phyloP scores from a whole-genome alignment of 2,329 filamentous ascomycete genomes.

The Lasiodiplodia gonubiensis region DNA sequence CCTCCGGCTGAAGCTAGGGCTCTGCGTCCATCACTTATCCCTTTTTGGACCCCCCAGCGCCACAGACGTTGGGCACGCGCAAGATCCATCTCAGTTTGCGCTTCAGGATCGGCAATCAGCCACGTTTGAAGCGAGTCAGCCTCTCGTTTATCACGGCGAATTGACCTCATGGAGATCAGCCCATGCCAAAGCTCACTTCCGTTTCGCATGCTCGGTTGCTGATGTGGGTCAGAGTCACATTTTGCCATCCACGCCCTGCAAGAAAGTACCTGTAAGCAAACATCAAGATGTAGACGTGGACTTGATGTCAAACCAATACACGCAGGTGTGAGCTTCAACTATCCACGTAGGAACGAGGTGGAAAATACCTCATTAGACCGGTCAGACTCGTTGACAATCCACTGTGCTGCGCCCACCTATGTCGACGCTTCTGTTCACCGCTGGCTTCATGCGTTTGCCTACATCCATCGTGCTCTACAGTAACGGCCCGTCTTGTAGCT shows the following conservation, averaged over 20 bases:
- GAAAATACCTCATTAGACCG: too few relatives aligned
- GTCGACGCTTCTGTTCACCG: too few relatives aligned
- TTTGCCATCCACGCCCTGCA: neutral
- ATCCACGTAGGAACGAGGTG: too few relatives aligned
- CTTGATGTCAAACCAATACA: too few relatives aligned
- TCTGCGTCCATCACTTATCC: conserved; percentile 1
- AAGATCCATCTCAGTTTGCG: neutral
- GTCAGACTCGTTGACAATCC: too few relatives aligned
- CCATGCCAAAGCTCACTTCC: neutral
- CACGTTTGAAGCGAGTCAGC: conserved; percentile 18
- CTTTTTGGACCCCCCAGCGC: neutral
- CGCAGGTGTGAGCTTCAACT: too few relatives aligned
- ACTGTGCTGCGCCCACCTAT: too few relatives aligned
- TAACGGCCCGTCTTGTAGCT: neutral
- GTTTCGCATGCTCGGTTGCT: neutral
- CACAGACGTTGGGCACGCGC: conserved; percentile 12
- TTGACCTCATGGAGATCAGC: conserved; percentile 3
- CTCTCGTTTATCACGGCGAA: conserved; percentile 9
- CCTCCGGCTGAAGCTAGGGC: neutral
- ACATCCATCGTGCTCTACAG: too few relatives aligned
- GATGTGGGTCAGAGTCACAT: neutral
- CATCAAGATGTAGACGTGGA: too few relatives aligned
- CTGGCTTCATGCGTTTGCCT: too few relatives aligned
- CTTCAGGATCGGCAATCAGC: neutral
- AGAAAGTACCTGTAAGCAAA: neutral